Base-by-base conservation (phyloP, 1,284 basidiomycete species). In the Ganoderma sinense region DNA sequence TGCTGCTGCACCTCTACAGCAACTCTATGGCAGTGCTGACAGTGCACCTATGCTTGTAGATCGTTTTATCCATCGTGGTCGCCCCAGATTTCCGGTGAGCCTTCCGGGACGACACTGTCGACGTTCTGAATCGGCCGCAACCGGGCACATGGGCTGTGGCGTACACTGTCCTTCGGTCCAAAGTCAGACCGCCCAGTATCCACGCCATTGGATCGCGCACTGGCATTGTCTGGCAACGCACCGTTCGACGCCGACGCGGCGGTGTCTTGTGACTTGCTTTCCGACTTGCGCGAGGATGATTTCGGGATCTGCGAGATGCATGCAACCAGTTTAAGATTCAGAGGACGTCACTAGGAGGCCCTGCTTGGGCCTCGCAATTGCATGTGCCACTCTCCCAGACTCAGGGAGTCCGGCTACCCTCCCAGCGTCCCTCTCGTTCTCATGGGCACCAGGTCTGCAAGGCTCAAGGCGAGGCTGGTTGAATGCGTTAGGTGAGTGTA, bases 401-500 rank as follows among this genome's bases (percentile, higher is more conserved):
- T 56, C 29, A 36, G 36, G 13, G 20, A 23, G 16, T 33, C 13
- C 31, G 29, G 6, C 33, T 31, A 11, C 31, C 13, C 33, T n/a
- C 36, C 36, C 56, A 13, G 33, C 33, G 13, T 39, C n/a, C 36
- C 31, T 20, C 31, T 39, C 33, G 0, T 59, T 18, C 56, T 31
- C 56, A 59, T 59, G 56, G 56, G 20, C 18, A 7, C 55, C 33
- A 7, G 56, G 1, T 29, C 56, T 13, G 56, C 56, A 18, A 59
- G 39, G 33, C n/a, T 36, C 20, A 39, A 33, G 20, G 56, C 18
- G 18, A 59, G 56, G 33, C 14, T 59, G 20, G 33, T 39, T 20
- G 71, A 74, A 14, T 72, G 76, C 43, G 70, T 76, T 13, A 72
- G 75, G 76, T 77, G 51, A 7, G 65, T 64, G 20, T n/a, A n/a